Percentiles rank a stretch among this genome's conserved stretches.
Evolutionary conservation across 2,329 filamentous ascomycete genomes (phyloP).

Genomic region (Eutypella sp.): DNA sequence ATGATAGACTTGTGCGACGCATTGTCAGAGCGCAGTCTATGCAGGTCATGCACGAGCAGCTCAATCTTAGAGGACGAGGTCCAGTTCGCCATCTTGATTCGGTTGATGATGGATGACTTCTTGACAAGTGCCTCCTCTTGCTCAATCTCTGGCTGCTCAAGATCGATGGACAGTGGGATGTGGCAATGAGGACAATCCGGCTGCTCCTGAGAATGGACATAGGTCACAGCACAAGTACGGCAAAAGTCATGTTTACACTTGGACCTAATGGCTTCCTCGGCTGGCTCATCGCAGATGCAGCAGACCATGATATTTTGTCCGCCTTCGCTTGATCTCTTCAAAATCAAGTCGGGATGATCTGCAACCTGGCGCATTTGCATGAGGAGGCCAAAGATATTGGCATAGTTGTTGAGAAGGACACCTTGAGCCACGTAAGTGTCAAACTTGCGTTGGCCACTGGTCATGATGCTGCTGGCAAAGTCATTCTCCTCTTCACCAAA

Average conservation of each 20-base stretch:
- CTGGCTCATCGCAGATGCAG: slow-evolving; percentile 92
- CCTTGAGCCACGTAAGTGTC: slow-evolving; percentile 93
- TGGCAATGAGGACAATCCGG: slow-evolving; percentile 88
- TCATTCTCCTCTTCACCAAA: slow-evolving; percentile 96
- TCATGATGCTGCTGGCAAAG: slow-evolving; percentile 94
- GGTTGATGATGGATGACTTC: slow-evolving; percentile 96
- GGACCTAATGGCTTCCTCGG: slow-evolving; percentile 90
- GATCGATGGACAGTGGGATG: slow-evolving; percentile 81
- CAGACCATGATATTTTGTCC: slow-evolving; percentile 90
- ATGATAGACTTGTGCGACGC: slow-evolving; percentile 95
- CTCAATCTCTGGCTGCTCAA: slow-evolving; percentile 92
- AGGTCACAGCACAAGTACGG: slow-evolving; percentile 72
- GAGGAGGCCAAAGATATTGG: slow-evolving; percentile 97
- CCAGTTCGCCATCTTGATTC: slow-evolving; percentile 99
- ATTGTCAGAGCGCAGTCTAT: slow-evolving; percentile 86
- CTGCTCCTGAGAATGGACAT: slow-evolving; percentile 71
- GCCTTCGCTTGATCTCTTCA: slow-evolving; percentile 80
- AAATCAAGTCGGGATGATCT: slow-evolving; percentile 88
- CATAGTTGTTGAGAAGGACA: slow-evolving; percentile 94
- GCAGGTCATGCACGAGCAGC: slow-evolving; percentile 88
- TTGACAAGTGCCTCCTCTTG: slow-evolving; percentile 83
- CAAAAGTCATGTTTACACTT: slow-evolving; percentile 92
- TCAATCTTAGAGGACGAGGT: slow-evolving; percentile 98
- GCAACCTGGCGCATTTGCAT: slow-evolving; percentile 99
- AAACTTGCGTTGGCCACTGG: slow-evolving; percentile 79